These are phyloP conservation scores for Elaeis oleifera DNA, from an alignment of 202 grass and related monocot species.

Conservation along the genomic window DNA sequence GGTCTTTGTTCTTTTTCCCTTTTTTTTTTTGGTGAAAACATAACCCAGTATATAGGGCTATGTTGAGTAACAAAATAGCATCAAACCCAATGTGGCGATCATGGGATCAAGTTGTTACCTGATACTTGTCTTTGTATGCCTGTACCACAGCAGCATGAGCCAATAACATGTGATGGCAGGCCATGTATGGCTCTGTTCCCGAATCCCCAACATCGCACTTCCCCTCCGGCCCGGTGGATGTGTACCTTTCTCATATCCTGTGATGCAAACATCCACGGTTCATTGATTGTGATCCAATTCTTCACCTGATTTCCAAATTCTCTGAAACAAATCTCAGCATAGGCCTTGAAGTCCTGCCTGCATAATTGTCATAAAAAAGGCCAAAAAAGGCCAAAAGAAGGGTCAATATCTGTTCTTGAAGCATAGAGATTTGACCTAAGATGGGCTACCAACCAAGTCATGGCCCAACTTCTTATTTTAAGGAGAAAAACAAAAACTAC, in stretches of 20 bases:
- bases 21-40: too few relatives aligned
- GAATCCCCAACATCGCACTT: conserved; percentile 2
- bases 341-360: conserved; percentile 51
- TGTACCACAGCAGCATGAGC: conserved; percentile 25
- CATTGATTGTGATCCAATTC: conserved; percentile 50
- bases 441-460: too few relatives aligned
- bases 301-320: conserved; percentile 40
- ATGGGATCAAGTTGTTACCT: neutral
- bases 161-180: conserved; percentile 26
- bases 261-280: conserved; percentile 19
- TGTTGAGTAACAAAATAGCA: too few relatives aligned
- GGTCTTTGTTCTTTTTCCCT: too few relatives aligned
- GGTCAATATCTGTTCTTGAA: too few relatives aligned
- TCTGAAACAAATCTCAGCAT: conserved; percentile 24
- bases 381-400: too few relatives aligned
- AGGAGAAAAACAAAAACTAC: too few relatives aligned
- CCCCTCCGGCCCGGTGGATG: conserved; percentile 22
- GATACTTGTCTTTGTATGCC: conserved; percentile 21
- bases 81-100: too few relatives aligned
- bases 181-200: conserved; percentile 29
- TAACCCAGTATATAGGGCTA: too few relatives aligned
- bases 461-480: too few relatives aligned
- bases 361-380: neutral
- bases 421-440: too few relatives aligned
- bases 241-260: neutral